phyloP scores from a whole-genome alignment of 2,329 filamentous ascomycete genomes.

The Scedosporium boydii region DNA sequence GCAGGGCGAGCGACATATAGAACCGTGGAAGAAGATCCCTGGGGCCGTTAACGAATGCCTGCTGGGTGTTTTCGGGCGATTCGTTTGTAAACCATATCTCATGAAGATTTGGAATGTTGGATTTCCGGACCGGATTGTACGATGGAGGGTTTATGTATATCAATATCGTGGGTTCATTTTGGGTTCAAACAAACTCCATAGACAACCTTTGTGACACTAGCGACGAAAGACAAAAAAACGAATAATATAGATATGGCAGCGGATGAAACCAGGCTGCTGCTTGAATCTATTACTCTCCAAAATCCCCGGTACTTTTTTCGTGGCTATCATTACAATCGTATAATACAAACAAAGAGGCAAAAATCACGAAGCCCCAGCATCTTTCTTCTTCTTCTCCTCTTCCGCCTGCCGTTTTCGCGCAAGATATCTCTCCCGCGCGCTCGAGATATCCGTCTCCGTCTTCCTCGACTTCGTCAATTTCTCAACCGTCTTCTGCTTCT shows the following conservation, averaged over 20 bases:
- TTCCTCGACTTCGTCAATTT: conserved; percentile 66
- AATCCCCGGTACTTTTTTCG: not conserved
- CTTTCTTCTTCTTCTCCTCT: conserved; percentile 53
- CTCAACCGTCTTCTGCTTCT: conserved; percentile 51
- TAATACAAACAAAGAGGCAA: not conserved
- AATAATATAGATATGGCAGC: not conserved
- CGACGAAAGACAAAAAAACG: not conserved
- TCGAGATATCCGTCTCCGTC: conserved; percentile 65
- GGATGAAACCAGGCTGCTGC: not conserved
- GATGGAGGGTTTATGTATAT: not conserved
- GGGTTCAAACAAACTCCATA: not conserved
- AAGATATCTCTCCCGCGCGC: conserved; percentile 71
- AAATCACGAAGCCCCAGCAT: conserved; percentile 6
- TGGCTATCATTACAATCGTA: not conserved
- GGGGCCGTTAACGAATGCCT: not conserved
- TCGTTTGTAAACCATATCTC: not conserved
- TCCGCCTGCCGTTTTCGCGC: conserved; percentile 67
- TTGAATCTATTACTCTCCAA: not conserved
- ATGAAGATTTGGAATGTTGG: not conserved
- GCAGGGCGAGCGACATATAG: not conserved
- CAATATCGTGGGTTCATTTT: not conserved
- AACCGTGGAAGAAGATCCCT: too few species aligned
- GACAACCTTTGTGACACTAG: not conserved
- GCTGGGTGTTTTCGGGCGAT: not conserved
- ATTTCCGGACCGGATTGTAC: not conserved